phyloP scores from a whole-genome alignment of 2,329 filamentous ascomycete species.

The Metarhizium album region DNA sequence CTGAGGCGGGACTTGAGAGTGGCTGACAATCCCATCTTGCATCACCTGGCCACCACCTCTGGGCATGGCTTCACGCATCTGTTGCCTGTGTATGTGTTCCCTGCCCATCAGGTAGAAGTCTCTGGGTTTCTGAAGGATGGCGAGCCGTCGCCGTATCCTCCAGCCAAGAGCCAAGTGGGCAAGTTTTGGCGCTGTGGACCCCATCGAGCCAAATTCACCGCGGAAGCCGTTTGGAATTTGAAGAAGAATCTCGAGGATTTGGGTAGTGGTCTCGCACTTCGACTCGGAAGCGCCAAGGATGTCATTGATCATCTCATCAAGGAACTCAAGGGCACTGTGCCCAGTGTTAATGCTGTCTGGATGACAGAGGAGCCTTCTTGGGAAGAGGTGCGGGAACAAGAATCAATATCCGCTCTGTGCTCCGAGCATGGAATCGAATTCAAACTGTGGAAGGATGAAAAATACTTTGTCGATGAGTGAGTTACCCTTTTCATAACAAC shows the following conservation, averaged over 20 bases:
- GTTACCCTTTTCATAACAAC: conserved; percentile 20
- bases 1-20: conserved; percentile 63
- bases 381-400: conserved; percentile 59
- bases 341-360: conserved; percentile 54
- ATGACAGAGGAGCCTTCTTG: conserved; percentile 60
- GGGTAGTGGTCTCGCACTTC: conserved; percentile 50
- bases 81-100: conserved; percentile 59
- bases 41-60: conserved; percentile 38
- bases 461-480: conserved; percentile 71
- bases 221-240: conserved; percentile 62
- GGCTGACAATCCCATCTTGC: conserved; percentile 63
- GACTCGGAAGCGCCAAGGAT: conserved; percentile 50
- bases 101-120: conserved; percentile 61
- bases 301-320: conserved; percentile 48
- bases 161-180: conserved; percentile 54
- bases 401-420: conserved; percentile 41
- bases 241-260: conserved; percentile 50
- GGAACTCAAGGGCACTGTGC: conserved; percentile 28
- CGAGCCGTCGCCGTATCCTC: conserved; percentile 52
- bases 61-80: conserved; percentile 54
- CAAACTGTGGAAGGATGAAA: conserved; percentile 61
- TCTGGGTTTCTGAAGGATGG: conserved; percentile 57
- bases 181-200: conserved; percentile 65
- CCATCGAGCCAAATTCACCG: conserved; percentile 60
- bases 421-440: conserved; percentile 45